These are phyloP conservation scores for Yamadazyma paraphyllophila DNA, from an alignment of 805 yeast species.

Conservation along the genomic window DNA sequence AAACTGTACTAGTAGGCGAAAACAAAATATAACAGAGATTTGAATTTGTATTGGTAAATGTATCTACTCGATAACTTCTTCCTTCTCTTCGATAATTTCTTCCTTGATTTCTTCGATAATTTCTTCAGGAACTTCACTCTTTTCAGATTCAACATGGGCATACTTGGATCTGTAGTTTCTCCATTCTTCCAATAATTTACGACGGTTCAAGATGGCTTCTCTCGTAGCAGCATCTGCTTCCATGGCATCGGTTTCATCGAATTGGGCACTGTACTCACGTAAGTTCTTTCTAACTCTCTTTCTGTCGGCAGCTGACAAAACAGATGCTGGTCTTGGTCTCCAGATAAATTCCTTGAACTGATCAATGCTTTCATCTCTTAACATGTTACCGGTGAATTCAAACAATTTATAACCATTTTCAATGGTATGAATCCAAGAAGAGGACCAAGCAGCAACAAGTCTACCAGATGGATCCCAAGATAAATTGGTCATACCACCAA, in stretches of 20 bases:
- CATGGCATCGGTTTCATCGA: slow-evolving; percentile 93
- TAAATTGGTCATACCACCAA: slow-evolving; percentile 75
- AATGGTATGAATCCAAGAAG: slow-evolving; percentile 76
- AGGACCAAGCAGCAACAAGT: slow-evolving; percentile 83
- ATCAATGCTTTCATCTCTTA: slow-evolving; percentile 75
- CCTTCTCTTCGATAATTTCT: slow-evolving; percentile 68
- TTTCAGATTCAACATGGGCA: slow-evolving; percentile 33
- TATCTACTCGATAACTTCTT: slow-evolving; percentile 59
- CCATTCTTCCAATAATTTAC: slow-evolving; percentile 85
- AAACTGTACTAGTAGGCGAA: too few species aligned
- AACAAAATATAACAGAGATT: too few species aligned
- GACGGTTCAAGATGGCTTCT: slow-evolving; percentile 83
- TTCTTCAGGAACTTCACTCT: slow-evolving; percentile 49
- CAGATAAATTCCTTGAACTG: slow-evolving; percentile 87
- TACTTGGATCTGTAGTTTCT: slow-evolving; percentile 61
- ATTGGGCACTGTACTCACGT: slow-evolving; percentile 85
- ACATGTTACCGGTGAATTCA: slow-evolving; percentile 75
- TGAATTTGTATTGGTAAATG: too few species aligned
- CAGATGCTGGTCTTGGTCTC: slow-evolving; percentile 94
- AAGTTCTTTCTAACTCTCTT: slow-evolving; percentile 89
- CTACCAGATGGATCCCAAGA: slow-evolving; percentile 98
- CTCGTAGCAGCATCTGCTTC: slow-evolving; percentile 90
- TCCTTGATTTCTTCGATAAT: slow-evolving; percentile 74
- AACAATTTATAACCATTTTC: slow-evolving; percentile 90
- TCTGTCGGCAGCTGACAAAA: slow-evolving; percentile 73